Percentiles rank a stretch among this genome's conserved stretches.
Evolutionary conservation across 1,139 yeast species (phyloP).

Genomic region (Kluyveromyces marxianus): DNA sequence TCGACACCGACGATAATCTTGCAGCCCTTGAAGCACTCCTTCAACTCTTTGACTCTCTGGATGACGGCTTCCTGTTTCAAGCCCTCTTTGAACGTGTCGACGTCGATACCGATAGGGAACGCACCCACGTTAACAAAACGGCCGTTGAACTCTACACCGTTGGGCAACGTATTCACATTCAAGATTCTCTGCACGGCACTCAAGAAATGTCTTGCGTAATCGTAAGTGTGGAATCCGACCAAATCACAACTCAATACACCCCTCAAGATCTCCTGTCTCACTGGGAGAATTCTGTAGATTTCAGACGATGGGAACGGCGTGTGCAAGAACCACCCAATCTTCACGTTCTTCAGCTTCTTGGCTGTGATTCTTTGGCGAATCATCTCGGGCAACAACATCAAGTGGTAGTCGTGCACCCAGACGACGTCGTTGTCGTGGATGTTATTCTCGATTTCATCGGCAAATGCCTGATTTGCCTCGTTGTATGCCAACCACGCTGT

Average conservation of each 20-base stretch:
- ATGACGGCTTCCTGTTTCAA: conserved; percentile 56
- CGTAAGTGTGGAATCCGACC: conserved; percentile 98
- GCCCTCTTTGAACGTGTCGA: conserved; percentile 81
- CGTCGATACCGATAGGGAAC: conserved; percentile 97
- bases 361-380: conserved; percentile 47
- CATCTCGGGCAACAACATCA: conserved; percentile 92
- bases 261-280: conserved; percentile 79
- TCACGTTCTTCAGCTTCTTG: conserved; percentile 43
- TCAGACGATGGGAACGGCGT: conserved; percentile 98
- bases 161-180: conserved; percentile 78
- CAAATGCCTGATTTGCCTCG: conserved; percentile 83
- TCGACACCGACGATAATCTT: conserved; percentile 95
- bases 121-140: conserved; percentile 85
- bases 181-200: conserved; percentile 86
- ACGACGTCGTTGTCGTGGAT: conserved; percentile 81
- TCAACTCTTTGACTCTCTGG: conserved; percentile 54
- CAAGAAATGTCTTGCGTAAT: conserved; percentile 95
- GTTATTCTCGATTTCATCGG: conserved; percentile 61
- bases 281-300: conserved; percentile 91
- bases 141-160: conserved; percentile 76
- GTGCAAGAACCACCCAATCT: conserved; percentile 89
- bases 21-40: conserved; percentile 55
- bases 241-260: conserved; percentile 93
- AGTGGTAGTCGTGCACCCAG: conserved; percentile 97
- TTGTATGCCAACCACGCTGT: conserved; percentile 97